These are phyloP conservation scores for Tubosaeta sp. DNA, from an alignment of 768 basidiomycete genomes.

Conservation along the genomic window DNA sequence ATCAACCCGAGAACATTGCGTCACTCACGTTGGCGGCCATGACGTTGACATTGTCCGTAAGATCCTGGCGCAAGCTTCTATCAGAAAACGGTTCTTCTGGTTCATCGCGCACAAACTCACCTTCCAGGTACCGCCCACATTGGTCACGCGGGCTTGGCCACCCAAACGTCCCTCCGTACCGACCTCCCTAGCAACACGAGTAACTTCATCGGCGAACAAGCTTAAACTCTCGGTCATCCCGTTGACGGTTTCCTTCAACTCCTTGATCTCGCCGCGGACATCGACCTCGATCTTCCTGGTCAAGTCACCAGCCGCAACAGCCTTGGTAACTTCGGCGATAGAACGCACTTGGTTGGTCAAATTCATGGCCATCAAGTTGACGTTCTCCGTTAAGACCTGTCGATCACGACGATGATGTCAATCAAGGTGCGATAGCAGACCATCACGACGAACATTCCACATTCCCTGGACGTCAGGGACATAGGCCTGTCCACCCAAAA, in stretches of 20 bases:
- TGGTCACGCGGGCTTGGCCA: constrained; percentile 89
- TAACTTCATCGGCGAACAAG: constrained; percentile 80
- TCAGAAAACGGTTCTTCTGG: neutral
- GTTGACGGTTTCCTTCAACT: constrained; percentile 90
- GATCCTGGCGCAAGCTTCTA: constrained; percentile 42
- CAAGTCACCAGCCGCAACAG: constrained; percentile 89
- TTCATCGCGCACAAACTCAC: constrained; percentile 18
- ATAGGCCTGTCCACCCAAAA: constrained; percentile 87
- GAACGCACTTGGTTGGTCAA: constrained; percentile 89
- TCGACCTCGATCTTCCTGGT: constrained; percentile 92
- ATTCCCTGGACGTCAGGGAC: constrained; percentile 93
- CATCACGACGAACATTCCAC: constrained; percentile 65
- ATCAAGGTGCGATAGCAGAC: neutral
- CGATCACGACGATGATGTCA: constrained; percentile 12
- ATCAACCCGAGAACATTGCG: neutral
- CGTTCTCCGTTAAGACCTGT: constrained; percentile 68
- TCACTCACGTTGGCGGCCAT: constrained; percentile 85
- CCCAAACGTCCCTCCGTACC: constrained; percentile 95
- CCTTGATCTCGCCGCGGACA: constrained; percentile 87
- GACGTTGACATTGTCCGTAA: constrained; percentile 94
- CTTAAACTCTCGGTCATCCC: constrained; percentile 89
- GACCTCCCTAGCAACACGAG: constrained; percentile 90
- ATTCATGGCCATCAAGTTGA: constrained; percentile 88
- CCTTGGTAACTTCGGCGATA: constrained; percentile 89
- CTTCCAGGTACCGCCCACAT: constrained; percentile 97